phyloP scores from a whole-genome alignment of 768 basidiomycete species.

The Leucocoprinus sp. region DNA sequence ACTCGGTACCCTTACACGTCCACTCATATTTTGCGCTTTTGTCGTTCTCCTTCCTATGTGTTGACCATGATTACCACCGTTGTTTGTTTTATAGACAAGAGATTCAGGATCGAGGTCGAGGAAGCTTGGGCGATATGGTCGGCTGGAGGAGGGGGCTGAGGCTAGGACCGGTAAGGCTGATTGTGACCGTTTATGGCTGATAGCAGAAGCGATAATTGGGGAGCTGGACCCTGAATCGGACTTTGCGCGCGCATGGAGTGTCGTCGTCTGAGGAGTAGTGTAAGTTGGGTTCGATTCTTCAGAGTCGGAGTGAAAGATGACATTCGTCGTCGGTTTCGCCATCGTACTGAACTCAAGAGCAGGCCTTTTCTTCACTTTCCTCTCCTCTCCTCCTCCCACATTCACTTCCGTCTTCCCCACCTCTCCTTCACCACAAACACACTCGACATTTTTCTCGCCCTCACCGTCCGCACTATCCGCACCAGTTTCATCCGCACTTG shows the following conservation, averaged over 20 bases:
- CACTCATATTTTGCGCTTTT: constrained; percentile 6
- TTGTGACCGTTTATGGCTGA: too few relatives aligned
- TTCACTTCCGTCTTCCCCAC: neutral
- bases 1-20: neutral
- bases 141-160: neutral
- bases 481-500: constrained; percentile 11
- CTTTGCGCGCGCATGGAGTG: neutral
- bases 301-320: too few relatives aligned
- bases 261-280: neutral
- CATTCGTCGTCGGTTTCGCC: too few relatives aligned
- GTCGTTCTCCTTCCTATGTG: constrained; percentile 1
- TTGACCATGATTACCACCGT: neutral
- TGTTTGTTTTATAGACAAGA: neutral
- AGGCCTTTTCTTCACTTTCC: neutral
- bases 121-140: constrained; percentile 1
- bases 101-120: constrained; percentile 4
- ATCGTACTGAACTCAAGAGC: neutral
- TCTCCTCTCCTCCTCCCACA: neutral
- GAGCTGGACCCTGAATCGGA: too few relatives aligned
- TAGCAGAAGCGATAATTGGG: too few relatives aligned
- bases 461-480: constrained; percentile 11
- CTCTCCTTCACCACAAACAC: constrained; percentile 7
- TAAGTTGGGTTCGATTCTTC: too few relatives aligned
- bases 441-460: constrained; percentile 12
- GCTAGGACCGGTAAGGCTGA: neutral